Base-by-base conservation (phyloP, 768 basidiomycete species). In the Tricholoma bakamatsutake region DNA sequence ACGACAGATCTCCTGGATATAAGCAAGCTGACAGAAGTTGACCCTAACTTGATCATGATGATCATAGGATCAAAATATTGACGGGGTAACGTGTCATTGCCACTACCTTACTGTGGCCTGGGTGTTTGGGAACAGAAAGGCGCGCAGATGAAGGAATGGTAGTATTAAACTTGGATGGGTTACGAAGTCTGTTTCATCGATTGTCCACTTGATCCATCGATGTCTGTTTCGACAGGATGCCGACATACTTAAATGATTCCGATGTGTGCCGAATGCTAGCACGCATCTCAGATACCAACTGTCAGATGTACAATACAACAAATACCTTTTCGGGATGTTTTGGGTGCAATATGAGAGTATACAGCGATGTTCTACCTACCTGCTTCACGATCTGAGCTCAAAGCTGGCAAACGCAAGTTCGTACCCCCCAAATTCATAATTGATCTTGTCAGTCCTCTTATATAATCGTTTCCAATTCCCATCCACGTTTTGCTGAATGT, bases 391-490 rank as follows among this genome's bases (percentile, higher is more conserved):
- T 18, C 15, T 45, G 12, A 61, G 66, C 70, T 92, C 88, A 70
- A 93, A 94, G 67, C 85, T 92, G 39, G 92, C 88, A 68, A 93
- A 94, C 13, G 91, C 91, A 58, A 94, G 76, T 68, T 92, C 90
- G 67, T 94, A 94, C 52, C 87, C 93, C 46, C 90, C 90, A 67
- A 98, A 93, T 69, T 96, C 94, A 75, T 99, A 99, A 69, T 96
- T 93, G 69, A 99, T 98, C 73, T 96, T 92, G 75, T 98, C 97
- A 50, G 90, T 95, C 61, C 94, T 77, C 62, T 76, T 83, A 72
- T 95, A 98, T 12, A 64, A 70, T 60, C 64, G 61, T 27, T 50
- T 53, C 47, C n/a, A 42, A 48, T 30, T 31, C 10, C 48, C 53
- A 37, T 51, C 48, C 5, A 33, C 24, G 28, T 28, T 24, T 35